Conservation (phyloP, 2,329 filamentous ascomycete genomes). For the Alternaria novae-zelandiae region DNA sequence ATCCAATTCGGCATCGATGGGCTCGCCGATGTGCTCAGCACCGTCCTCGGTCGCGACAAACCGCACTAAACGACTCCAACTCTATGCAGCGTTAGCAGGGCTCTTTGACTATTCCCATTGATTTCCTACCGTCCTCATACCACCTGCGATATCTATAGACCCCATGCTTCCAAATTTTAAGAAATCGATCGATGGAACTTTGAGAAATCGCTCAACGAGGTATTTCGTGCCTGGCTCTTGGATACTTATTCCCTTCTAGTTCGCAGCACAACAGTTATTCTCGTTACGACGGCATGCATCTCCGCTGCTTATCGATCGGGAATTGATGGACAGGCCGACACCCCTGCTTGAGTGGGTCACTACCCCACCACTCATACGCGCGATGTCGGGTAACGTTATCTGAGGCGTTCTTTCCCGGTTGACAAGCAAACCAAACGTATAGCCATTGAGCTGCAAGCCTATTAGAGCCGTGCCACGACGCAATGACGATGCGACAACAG, state of each 20-base stretch:
- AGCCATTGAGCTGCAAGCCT: background rate
- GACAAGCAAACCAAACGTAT: background rate
- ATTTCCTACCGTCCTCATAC: constrained; percentile 6
- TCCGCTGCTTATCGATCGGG: constrained; percentile 2
- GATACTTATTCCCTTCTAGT: background rate
- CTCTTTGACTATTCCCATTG: background rate
- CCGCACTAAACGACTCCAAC: constrained; percentile 20
- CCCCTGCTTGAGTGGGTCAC: background rate
- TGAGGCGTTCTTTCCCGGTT: background rate
- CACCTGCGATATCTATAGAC: background rate
- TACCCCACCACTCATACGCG: background rate
- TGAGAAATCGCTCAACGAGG: too few species aligned
- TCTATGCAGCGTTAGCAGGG: background rate
- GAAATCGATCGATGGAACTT: too few species aligned
- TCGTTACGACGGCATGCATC: background rate
- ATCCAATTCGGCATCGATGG: constrained; percentile 14
- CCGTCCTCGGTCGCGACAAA: constrained; percentile 24
- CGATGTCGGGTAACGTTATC: background rate
- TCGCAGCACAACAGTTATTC: background rate
- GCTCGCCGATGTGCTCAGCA: constrained; percentile 21
- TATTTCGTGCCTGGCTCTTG: too few species aligned
- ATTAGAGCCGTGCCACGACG: background rate
- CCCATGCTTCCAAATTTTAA: background rate
- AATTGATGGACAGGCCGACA: background rate
- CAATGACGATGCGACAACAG: background rate